Conservation (phyloP, 345 rosid genomes). For the Syzygium oleosum region DNA sequence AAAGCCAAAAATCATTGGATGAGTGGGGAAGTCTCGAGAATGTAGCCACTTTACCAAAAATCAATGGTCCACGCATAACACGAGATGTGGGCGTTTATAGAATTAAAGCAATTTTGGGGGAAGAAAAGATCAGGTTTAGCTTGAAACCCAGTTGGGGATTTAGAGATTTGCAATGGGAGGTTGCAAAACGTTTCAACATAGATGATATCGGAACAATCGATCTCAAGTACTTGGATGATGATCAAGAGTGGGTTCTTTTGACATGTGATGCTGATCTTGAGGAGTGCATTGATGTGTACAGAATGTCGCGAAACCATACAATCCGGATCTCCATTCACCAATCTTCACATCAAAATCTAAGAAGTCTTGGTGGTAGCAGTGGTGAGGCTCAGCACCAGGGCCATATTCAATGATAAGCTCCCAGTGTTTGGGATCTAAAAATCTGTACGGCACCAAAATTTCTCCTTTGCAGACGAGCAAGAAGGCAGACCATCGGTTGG, state of each 20-base stretch:
- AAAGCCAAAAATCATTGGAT: constrained; percentile 44
- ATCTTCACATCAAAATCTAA: background rate
- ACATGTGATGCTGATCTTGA: constrained; percentile 73
- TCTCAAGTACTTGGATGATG: constrained; percentile 67
- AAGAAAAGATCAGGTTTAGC: constrained; percentile 41
- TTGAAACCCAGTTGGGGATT: constrained; percentile 44
- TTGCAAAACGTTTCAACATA: constrained; percentile 43
- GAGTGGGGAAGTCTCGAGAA: constrained; percentile 29
- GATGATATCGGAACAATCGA: constrained; percentile 31
- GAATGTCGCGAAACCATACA: constrained; percentile 32
- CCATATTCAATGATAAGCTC: background rate
- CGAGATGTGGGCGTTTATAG: constrained; percentile 12
- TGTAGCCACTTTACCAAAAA: constrained; percentile 20
- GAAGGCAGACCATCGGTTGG: background rate
- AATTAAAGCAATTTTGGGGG: constrained; percentile 45
- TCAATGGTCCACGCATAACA: constrained; percentile 2
- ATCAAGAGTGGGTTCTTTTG: constrained; percentile 63
- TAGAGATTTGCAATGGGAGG: constrained; percentile 45
- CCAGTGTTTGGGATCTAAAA: background rate
- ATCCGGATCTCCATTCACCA: constrained; percentile 34
- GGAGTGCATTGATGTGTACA: constrained; percentile 71
- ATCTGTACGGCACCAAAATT: background rate
- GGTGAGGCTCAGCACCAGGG: background rate
- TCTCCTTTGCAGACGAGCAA: background rate
- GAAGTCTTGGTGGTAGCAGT: background rate